A percentile compares a stretch with the other conserved stretches of the same genome.
phyloP scores from a whole-genome alignment of 73 alveolate species.

The Paramecium sonneborni region DNA sequence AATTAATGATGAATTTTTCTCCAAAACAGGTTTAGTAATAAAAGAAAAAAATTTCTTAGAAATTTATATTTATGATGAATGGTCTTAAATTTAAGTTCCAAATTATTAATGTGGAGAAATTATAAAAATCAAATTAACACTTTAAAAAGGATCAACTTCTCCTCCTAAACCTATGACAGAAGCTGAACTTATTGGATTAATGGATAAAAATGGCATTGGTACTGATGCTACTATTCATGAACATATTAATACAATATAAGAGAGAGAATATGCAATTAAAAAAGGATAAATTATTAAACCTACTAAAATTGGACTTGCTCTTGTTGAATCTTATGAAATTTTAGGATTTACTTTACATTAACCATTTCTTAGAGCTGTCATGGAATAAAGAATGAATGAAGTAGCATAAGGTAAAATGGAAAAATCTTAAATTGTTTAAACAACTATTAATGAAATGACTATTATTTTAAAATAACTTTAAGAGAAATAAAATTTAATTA shows the following conservation, averaged over 20 bases:
- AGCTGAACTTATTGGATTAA: constrained; percentile 93
- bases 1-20: constrained; percentile 89
- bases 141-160: constrained; percentile 89
- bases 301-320: constrained; percentile 92
- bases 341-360: constrained; percentile 89
- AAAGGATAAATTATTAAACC: constrained; percentile 88
- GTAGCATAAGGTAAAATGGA: constrained; percentile 85
- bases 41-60: constrained; percentile 91
- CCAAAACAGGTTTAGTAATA: constrained; percentile 84
- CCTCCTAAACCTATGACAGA: constrained; percentile 98
- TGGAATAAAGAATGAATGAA: constrained; percentile 94
- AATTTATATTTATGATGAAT: constrained; percentile 91
- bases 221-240: constrained; percentile 99
- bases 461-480: constrained; percentile 78
- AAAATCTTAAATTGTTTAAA: constrained; percentile 78
- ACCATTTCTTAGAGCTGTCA: constrained; percentile 95
- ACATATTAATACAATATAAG: constrained; percentile 95
- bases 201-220: constrained; percentile 99
- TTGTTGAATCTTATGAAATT: constrained; percentile 92
- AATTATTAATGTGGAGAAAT: constrained; percentile 75
- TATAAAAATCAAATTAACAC: constrained; percentile 72
- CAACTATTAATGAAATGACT: constrained; percentile 82
- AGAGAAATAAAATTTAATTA: constrained; percentile 65
- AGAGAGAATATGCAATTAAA: constrained; percentile 94
- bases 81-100: constrained; percentile 92